These are phyloP conservation scores for Podaxis carcinomalis DNA, from an alignment of 768 basidiomycete species.

Conservation along the genomic window DNA sequence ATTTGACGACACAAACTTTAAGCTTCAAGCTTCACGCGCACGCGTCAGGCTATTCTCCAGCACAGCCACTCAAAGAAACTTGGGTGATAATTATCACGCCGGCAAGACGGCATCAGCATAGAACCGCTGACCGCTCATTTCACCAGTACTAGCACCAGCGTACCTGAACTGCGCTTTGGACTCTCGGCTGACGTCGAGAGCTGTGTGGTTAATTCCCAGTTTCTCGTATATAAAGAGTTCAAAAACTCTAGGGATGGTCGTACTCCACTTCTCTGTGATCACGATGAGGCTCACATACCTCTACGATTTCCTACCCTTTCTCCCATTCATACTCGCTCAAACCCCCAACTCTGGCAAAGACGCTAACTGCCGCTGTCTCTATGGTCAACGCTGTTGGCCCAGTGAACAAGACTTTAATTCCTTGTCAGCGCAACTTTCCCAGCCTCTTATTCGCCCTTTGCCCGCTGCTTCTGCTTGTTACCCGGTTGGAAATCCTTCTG, in stretches of 20 bases:
- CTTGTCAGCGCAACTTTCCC: conserved; percentile 28
- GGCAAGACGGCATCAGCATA: not conserved
- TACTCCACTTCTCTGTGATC: not conserved
- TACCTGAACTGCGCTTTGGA: not conserved
- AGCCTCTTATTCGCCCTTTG: conserved; percentile 29
- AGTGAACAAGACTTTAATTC: conserved; percentile 22
- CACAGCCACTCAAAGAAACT: not conserved
- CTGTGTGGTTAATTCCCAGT: not conserved
- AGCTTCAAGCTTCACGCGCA: not conserved
- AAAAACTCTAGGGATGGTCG: not conserved
- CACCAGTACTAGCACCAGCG: not conserved
- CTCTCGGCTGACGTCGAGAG: not conserved
- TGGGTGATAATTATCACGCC: not conserved
- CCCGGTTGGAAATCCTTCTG: conserved; percentile 26
- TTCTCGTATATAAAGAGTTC: not conserved
- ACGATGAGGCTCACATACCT: not conserved
- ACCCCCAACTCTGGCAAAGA: not conserved
- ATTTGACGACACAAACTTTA: not conserved
- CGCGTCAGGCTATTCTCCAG: not conserved
- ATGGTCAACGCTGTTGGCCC: conserved; percentile 40
- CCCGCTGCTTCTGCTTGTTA: conserved; percentile 35
- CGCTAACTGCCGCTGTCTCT: conserved; percentile 32
- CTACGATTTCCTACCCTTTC: not conserved
- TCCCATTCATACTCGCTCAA: not conserved
- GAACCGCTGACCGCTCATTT: not conserved